A percentile compares a stretch with the other conserved stretches of the same genome.
Evolutionary conservation across 2,329 filamentous ascomycete genomes (phyloP).

Genomic region (Stachybotrys chlorohalonatus): DNA sequence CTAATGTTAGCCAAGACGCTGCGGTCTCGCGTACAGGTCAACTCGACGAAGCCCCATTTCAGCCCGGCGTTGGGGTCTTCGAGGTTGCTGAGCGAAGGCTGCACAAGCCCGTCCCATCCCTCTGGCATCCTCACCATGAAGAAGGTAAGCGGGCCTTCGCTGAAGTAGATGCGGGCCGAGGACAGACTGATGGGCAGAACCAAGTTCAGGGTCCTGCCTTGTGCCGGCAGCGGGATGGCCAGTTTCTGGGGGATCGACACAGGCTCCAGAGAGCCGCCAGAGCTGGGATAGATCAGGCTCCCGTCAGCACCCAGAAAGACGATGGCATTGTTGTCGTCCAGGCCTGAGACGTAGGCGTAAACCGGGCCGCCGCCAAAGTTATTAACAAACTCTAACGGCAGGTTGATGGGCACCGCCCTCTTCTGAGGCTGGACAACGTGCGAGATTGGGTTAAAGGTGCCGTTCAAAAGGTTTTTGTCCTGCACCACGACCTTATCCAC

Average conservation of each 20-base stretch:
- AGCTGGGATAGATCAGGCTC: slow-evolving; percentile 30
- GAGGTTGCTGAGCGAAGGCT: slow-evolving; percentile 36
- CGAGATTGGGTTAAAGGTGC: slow-evolving; percentile 16
- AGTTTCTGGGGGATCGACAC: slow-evolving; percentile 27
- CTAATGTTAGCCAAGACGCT: slow-evolving; percentile 38
- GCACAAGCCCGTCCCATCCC: slow-evolving; percentile 29
- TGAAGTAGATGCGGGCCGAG: slow-evolving; percentile 36
- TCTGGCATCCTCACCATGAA: slow-evolving; percentile 24
- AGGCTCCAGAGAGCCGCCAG: slow-evolving; percentile 23
- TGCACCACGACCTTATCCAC: slow-evolving; percentile 24
- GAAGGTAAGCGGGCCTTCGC: slow-evolving; percentile 31
- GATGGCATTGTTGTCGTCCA: slow-evolving; percentile 27
- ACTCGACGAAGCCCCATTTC: slow-evolving; percentile 42
- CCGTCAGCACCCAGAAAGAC: slow-evolving; percentile 35
- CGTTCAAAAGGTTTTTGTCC: slow-evolving; percentile 28
- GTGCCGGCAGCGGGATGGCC: slow-evolving; percentile 31
- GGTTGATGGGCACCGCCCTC: slow-evolving; percentile 3
- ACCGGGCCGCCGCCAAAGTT: slow-evolving; percentile 27
- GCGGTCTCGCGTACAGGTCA: slow-evolving; percentile 30
- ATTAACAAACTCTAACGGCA: slow-evolving; percentile 30
- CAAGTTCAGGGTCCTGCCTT: slow-evolving; percentile 26
- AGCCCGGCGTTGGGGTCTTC: slow-evolving; percentile 31
- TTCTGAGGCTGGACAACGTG: slow-evolving; percentile 1
- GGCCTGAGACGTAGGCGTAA: slow-evolving; percentile 36
- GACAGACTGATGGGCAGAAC: slow-evolving; percentile 29